These are phyloP conservation scores for Colletotrichum chlorophyti DNA, from an alignment of 2,329 filamentous ascomycete genomes.

Conservation along the genomic window DNA sequence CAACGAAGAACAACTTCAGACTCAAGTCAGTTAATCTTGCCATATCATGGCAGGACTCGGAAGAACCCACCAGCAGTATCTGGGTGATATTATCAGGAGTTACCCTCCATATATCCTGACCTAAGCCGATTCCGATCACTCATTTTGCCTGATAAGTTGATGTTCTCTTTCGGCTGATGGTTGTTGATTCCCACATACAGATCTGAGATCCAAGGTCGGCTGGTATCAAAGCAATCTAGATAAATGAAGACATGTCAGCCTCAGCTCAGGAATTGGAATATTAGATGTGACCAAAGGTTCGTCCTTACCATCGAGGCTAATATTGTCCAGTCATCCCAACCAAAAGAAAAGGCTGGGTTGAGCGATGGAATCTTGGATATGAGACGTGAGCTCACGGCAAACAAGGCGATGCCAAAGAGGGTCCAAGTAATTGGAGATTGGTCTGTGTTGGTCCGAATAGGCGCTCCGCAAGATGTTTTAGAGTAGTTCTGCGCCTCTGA, in stretches of 20 bases:
- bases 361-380: not conserved
- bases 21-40: not conserved
- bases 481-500: slow-evolving; percentile 17
- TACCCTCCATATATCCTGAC: slow-evolving; percentile 3
- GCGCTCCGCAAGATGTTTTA: slow-evolving; percentile 5
- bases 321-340: slow-evolving; percentile 9
- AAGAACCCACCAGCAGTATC: slow-evolving; percentile 7
- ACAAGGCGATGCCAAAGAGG: not conserved
- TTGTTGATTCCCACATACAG: not conserved
- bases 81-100: slow-evolving; percentile 14
- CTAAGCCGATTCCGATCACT: slow-evolving; percentile 7
- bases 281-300: too few relatives aligned
- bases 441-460: not conserved
- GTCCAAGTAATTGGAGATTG: slow-evolving; percentile 14
- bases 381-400: not conserved
- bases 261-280: too few relatives aligned
- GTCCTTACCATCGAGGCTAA: slow-evolving; percentile 3
- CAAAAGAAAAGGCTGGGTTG: slow-evolving; percentile 6
- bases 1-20: slow-evolving; percentile 4
- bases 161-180: too few relatives aligned
- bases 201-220: slow-evolving; percentile 4
- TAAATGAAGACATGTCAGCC: too few relatives aligned
- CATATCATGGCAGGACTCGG: too few relatives aligned
- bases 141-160: not conserved
- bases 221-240: not conserved